Percentiles rank a stretch among this genome's conserved stretches.
These are phyloP conservation scores for Kregervanrija delftensis DNA, from an alignment of 805 yeast species.

Conservation along the genomic window DNA sequence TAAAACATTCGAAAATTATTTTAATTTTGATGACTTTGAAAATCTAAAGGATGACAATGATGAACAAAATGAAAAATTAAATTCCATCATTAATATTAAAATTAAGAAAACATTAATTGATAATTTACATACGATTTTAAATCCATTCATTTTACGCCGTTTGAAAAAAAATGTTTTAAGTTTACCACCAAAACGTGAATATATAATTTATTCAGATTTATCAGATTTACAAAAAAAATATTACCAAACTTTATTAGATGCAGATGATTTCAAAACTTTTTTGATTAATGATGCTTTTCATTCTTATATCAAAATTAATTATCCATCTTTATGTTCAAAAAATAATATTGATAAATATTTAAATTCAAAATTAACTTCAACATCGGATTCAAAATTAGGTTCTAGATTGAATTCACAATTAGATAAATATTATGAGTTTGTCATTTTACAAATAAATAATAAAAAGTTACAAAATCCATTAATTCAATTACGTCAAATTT, in stretches of 20 bases:
- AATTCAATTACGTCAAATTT: conserved; percentile 81
- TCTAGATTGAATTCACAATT: conserved; percentile 8
- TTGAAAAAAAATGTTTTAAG: conserved; percentile 67
- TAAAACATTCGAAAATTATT: conserved; percentile 89
- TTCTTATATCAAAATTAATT: conserved; percentile 19
- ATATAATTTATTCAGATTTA: conserved; percentile 66
- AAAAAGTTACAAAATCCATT: conserved; percentile 59
- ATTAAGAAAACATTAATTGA: conserved; percentile 57
- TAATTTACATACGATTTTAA: conserved; percentile 78
- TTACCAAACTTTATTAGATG: conserved; percentile 4
- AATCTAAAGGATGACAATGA: conserved; percentile 25
- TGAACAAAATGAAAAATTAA: conserved; percentile 35
- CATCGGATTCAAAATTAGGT: conserved; percentile 12
- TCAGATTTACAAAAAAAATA: conserved; percentile 58
- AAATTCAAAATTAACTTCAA: background rate
- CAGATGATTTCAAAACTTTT: conserved; percentile 25
- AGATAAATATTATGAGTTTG: conserved; percentile 21
- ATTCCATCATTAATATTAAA: conserved; percentile 47
- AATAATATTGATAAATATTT: conserved; percentile 1
- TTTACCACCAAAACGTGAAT: conserved; percentile 87
- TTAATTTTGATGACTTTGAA: conserved; percentile 65
- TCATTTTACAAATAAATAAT: conserved; percentile 35
- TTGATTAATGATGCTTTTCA: conserved; percentile 37
- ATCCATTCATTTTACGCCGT: conserved; percentile 82
- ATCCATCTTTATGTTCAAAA: conserved; percentile 1